Evolutionary conservation across 129 eudicot genomes (phyloP), one percentile per base, ranked within the genome.

Genomic region (Arctium minus): DNA sequence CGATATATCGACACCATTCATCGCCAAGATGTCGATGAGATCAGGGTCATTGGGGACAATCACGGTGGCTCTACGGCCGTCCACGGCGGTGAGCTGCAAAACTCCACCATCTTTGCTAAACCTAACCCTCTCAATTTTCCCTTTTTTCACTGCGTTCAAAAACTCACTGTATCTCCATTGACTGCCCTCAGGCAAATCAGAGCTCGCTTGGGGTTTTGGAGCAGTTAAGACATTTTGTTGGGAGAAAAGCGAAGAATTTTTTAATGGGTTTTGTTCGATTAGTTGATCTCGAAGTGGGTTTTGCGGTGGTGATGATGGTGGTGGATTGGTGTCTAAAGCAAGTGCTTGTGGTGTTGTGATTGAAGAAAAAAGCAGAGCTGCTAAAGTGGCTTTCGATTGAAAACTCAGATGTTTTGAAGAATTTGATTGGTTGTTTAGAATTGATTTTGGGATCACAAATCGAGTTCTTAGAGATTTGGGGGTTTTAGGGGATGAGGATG

Each of bases 11-110:
- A 22, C 27, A 22, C 27, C 27, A 22, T 22, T 22, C 27, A 22
- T 22, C 27, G 27, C 27, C 27, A 22, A 22, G 27, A 22, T 22
- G 27, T 22, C 27, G 27, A 22, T 22, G 27, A 94, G 79, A 65
- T 92, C 98, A 0, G 98, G 98, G 76, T 95, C 97, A 72, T 95
- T 95, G 2, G 98, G 97, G 33, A 95, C 98, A 22, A 87, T 82
- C 2, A 95, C 97, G 2, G 86, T 70, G 37, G 98, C 98, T 72
- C 94, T 82, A 0, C 94, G 79, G 37, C 98, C 98, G 46, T 95
- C 94, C 6, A 93, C 87, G 36, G 97, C 98, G 12, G 97, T 92
- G 10, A 95, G 87, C 84, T 95, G 98, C 27, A 95, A 88, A 27
- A 73, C 90, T 15, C 92, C 81, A 2, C 98, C 97, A 33, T 95